Base-by-base conservation (phyloP, 2,329 filamentous ascomycete genomes). In the Diatrype stigma region DNA sequence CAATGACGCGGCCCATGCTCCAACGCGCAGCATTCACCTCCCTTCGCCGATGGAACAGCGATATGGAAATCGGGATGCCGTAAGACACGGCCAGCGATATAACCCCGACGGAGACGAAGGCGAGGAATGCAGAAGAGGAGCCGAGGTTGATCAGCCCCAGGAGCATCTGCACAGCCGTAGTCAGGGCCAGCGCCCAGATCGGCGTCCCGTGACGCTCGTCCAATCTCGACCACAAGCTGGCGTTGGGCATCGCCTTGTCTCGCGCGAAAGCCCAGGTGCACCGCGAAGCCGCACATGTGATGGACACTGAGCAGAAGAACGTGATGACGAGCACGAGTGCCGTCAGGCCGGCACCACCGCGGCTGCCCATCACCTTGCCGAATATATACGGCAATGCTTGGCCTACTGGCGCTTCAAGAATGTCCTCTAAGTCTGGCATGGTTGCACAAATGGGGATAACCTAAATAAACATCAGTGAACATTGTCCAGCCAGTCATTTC, bases 201-300 rank as follows among this genome's bases (percentile, higher is more conserved):
- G 80, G 80, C 1, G 80, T 73, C 46, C 78, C 78, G 22, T 80
- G 72, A 46, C 73, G 74, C 28, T 66, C 59, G 63, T 81, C 77
- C 52, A 82, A 72, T n/a, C 67, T 66, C 47, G 74, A 74, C 75
- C 78, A 82, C n/a, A 72, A 50, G 3, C 63, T 57, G 5, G 74
- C 75, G 7, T 78, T 67, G 2, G 80, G 80, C 44, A 83, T 78
- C 42, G 78, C 79, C 38, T 75, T 75, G 58, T 84, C 80, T 53
- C 80, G 75, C 34, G 80, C 81, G 56, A 87, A 85, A 7, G 83
- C 84, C 71, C 85, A 81, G 2, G 81, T 85, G 64, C 82, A 85
- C 35, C 85, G 79, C 35, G 82, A 86, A 1, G 84, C 78, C 4
- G 85, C 82, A 11, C 86, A 85, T 3, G 84, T 85, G 64, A 86